phyloP scores from a whole-genome alignment of 257 asterid genomes.

The Ilex aquifolium region DNA sequence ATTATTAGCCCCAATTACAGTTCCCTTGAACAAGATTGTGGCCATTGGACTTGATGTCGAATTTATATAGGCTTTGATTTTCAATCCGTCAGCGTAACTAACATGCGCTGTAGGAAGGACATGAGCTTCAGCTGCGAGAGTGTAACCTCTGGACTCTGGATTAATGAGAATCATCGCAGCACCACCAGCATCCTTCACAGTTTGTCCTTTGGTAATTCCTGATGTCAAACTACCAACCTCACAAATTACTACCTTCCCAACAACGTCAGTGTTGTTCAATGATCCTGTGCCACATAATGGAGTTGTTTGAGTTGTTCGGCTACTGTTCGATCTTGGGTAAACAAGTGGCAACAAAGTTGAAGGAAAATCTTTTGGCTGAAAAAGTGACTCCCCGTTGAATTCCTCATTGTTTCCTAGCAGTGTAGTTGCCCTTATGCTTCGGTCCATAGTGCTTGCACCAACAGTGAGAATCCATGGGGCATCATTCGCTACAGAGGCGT shows the following conservation, averaged over 20 bases:
- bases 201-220: not conserved
- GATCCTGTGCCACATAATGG: not conserved
- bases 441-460: not conserved
- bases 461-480: slow-evolving; percentile 3
- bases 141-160: not conserved
- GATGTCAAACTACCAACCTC: not conserved
- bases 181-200: not conserved
- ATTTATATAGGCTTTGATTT: slow-evolving; percentile 2
- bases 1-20: not conserved
- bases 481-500: not conserved
- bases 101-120: not conserved
- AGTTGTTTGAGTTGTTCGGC: not conserved
- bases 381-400: not conserved
- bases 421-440: not conserved
- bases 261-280: not conserved
- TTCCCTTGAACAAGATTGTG: not conserved
- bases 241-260: slow-evolving; percentile 1
- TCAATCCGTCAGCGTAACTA: slow-evolving; percentile 4
- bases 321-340: not conserved
- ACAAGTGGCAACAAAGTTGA: not conserved
- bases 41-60: not conserved
- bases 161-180: slow-evolving; percentile 4
- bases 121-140: not conserved
- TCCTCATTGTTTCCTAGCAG: not conserved
- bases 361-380: slow-evolving; percentile 1